Evolutionary conservation across 2,329 filamentous ascomycete species (phyloP).

Genomic region (Ramichloridium luteum): DNA sequence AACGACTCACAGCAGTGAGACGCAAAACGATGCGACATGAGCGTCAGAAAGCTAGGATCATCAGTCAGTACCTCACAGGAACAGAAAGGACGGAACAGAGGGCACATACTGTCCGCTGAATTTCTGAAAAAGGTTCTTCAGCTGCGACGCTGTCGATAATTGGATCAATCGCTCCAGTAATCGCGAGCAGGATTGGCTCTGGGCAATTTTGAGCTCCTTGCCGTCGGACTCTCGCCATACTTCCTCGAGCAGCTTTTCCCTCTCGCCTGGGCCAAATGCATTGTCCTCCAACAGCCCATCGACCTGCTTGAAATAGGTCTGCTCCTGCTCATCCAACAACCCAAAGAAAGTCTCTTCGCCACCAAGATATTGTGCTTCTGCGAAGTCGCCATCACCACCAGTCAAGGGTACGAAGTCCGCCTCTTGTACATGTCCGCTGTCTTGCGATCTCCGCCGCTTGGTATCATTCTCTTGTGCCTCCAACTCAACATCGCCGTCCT

Average conservation of each 20-base stretch:
- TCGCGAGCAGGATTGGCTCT: conserved; percentile 88
- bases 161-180: conserved; percentile 85
- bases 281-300: conserved; percentile 79
- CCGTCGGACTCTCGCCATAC: conserved; percentile 77
- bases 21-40: conserved; percentile 91
- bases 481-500: conserved; percentile 26
- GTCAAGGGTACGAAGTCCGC: conserved; percentile 11
- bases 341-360: conserved; percentile 73
- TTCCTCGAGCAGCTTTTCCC: conserved; percentile 50
- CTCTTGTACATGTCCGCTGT: conserved; percentile 6
- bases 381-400: conserved; percentile 16
- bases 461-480: conserved; percentile 14
- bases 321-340: conserved; percentile 81
- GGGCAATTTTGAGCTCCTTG: conserved; percentile 92
- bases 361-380: conserved; percentile 23
- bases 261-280: conserved; percentile 64
- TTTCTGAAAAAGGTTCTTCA: conserved; percentile 74
- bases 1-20: conserved; percentile 95
- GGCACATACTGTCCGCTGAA: conserved; percentile 60
- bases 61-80: too few species aligned
- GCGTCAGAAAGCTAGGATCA: conserved; percentile 54
- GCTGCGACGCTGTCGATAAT: conserved; percentile 63
- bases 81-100: background rate
- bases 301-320: conserved; percentile 86
- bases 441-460: conserved; percentile 5